These are phyloP conservation scores for Diaporthe humulicola DNA, from an alignment of 2,329 filamentous ascomycete genomes.

Conservation along the genomic window DNA sequence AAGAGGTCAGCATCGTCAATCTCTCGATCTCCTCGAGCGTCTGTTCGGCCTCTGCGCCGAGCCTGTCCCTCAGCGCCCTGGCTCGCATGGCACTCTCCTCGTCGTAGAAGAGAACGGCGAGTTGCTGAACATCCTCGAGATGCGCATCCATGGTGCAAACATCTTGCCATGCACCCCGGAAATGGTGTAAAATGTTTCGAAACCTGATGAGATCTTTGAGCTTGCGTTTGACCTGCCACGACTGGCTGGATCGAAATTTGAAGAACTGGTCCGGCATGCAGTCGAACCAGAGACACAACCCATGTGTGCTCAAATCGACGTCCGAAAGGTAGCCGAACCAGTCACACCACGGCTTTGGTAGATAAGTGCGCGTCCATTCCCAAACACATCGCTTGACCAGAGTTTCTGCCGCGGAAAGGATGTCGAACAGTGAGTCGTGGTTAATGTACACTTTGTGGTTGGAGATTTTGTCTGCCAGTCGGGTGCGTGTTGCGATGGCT, in stretches of 20 bases:
- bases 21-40: background rate
- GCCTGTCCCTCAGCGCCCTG: background rate
- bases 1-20: background rate
- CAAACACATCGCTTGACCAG: background rate
- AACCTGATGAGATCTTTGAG: background rate
- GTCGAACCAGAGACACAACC: background rate
- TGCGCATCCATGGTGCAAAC: background rate
- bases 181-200: background rate
- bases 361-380: background rate
- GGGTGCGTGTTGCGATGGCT: background rate
- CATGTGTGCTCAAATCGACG: background rate
- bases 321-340: background rate
- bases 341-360: background rate
- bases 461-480: background rate
- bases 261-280: background rate
- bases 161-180: background rate
- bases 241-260: background rate
- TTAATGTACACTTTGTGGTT: background rate
- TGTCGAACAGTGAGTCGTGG: background rate
- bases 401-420: background rate
- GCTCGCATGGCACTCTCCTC: background rate
- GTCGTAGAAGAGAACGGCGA: background rate
- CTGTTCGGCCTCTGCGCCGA: background rate
- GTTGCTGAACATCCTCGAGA: background rate
- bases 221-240: fast-evolving